Conservation (phyloP, 1,139 yeast genomes). For the Kurtzmaniella quercitrusa region DNA sequence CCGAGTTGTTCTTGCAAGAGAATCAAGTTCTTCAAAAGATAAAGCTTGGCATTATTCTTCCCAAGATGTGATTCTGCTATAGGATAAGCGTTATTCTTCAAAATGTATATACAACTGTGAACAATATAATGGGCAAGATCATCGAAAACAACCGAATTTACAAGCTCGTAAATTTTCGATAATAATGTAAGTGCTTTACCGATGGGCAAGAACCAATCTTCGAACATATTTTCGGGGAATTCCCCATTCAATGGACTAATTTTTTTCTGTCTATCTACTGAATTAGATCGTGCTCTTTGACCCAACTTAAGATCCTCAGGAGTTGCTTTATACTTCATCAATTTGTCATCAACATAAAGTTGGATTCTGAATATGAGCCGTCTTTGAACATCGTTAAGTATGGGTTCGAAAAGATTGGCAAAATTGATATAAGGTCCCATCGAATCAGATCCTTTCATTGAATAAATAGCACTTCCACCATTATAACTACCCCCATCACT, state of each 20-base stretch:
- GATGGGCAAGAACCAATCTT: slow-evolving; percentile 69
- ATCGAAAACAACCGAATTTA: slow-evolving; percentile 75
- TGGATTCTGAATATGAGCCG: slow-evolving; percentile 78
- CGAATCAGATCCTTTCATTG: slow-evolving; percentile 4
- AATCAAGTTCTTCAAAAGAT: slow-evolving; percentile 68
- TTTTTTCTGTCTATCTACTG: slow-evolving; percentile 3
- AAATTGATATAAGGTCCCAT: slow-evolving; percentile 32
- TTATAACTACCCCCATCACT: background rate
- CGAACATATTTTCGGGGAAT: slow-evolving; percentile 37
- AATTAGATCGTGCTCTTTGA: slow-evolving; percentile 35
- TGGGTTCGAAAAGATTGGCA: slow-evolving; percentile 64
- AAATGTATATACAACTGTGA: slow-evolving; percentile 65
- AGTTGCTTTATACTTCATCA: slow-evolving; percentile 62
- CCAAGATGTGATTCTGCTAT: slow-evolving; percentile 36
- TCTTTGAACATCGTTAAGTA: slow-evolving; percentile 73
- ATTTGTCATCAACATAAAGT: slow-evolving; percentile 61
- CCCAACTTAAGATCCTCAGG: slow-evolving; percentile 61
- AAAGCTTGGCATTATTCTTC: slow-evolving; percentile 57
- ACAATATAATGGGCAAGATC: slow-evolving; percentile 86
- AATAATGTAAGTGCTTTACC: slow-evolving; percentile 66
- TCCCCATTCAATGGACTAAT: slow-evolving; percentile 26
- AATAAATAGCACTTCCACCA: slow-evolving; percentile 12
- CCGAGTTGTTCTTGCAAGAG: slow-evolving; percentile 67
- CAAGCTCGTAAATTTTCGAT: slow-evolving; percentile 74
- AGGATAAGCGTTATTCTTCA: slow-evolving; percentile 48